Evolutionary conservation across 2,329 filamentous ascomycete species (phyloP).

Genomic region (Alternaria viburni): DNA sequence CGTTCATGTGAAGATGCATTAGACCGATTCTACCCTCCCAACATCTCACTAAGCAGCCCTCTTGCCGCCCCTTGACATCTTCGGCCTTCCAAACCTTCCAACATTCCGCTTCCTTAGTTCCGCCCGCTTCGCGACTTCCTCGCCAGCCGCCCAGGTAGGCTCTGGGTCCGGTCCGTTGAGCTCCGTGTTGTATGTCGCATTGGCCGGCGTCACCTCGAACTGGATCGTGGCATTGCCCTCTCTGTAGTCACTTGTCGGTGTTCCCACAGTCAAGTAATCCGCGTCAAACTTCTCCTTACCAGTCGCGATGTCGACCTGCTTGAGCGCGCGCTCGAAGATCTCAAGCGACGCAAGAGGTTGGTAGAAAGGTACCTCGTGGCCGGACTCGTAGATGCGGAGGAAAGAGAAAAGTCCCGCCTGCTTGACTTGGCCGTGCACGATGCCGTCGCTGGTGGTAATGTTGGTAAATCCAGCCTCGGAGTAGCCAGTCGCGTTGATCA

Average conservation of each 20-base stretch:
- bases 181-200: slow-evolving; percentile 58
- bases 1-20: background rate
- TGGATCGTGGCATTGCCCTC: slow-evolving; percentile 57
- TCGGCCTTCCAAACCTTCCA: slow-evolving; percentile 20
- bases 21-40: background rate
- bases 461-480: slow-evolving; percentile 56
- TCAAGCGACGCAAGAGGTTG: slow-evolving; percentile 58
- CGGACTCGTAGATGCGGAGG: slow-evolving; percentile 57
- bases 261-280: slow-evolving; percentile 44
- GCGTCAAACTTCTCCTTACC: slow-evolving; percentile 43
- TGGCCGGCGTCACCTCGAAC: slow-evolving; percentile 49
- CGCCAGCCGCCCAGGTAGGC: slow-evolving; percentile 34
- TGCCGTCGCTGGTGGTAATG: slow-evolving; percentile 51
- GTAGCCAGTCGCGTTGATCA: slow-evolving; percentile 53
- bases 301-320: slow-evolving; percentile 59
- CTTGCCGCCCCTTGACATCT: background rate
- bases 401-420: slow-evolving; percentile 60
- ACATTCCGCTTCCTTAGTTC: slow-evolving; percentile 24
- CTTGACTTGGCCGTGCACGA: slow-evolving; percentile 61
- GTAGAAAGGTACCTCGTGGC: slow-evolving; percentile 62
- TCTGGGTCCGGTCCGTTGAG: slow-evolving; percentile 51
- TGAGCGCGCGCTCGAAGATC: slow-evolving; percentile 58
- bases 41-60: background rate
- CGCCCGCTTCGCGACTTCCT: background rate
- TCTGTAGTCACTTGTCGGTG: slow-evolving; percentile 46